Evolutionary conservation across 2,329 filamentous ascomycete species (phyloP).

Genomic region (Calonectria henricotiae): DNA sequence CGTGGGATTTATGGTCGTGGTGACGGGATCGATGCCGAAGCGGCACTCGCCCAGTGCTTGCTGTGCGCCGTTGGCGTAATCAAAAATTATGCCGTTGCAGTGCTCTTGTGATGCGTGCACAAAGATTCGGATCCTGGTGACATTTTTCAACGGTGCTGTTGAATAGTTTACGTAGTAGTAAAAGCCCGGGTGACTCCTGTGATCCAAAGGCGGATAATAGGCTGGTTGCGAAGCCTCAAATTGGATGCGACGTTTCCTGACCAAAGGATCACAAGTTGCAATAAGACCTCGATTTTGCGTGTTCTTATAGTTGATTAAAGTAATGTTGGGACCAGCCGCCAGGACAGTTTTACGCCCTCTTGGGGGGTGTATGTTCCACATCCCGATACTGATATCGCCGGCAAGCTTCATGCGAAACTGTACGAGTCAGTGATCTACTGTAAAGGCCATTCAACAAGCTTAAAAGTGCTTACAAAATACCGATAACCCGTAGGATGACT

Average conservation of each 20-base stretch:
- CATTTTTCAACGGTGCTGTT: conserved; percentile 1
- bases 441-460: neutral
- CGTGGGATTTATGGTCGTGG: neutral
- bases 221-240: neutral
- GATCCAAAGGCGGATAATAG: neutral
- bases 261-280: neutral
- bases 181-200: neutral
- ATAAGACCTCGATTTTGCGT: neutral
- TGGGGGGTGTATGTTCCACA: neutral
- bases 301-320: neutral
- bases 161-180: neutral
- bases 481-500: neutral
- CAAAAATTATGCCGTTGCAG: neutral
- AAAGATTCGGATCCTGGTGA: conserved; percentile 6
- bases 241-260: neutral
- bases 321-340: neutral
- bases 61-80: neutral
- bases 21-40: neutral
- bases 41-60: conserved; percentile 6
- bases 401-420: conserved; percentile 16
- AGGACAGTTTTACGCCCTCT: neutral
- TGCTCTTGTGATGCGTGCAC: too few species aligned
- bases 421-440: neutral
- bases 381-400: neutral
- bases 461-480: neutral